A percentile compares a stretch with the other conserved stretches of the same genome.
phyloP scores from a whole-genome alignment of 352 stramenopile species.

The Globisporangium paroecandrum region DNA sequence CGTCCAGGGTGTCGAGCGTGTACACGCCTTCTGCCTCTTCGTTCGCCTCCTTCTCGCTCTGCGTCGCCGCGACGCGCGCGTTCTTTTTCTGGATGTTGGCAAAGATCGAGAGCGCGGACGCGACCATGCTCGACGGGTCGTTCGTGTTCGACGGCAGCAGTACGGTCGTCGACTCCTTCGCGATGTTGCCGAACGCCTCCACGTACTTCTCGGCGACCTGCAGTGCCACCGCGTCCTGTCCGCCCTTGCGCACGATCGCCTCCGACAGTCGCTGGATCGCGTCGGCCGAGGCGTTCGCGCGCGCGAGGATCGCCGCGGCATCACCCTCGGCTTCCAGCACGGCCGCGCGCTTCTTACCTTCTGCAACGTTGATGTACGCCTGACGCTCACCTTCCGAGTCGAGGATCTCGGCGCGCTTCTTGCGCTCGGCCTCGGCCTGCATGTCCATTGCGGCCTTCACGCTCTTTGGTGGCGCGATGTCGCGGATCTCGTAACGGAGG shows the following conservation, averaged over 20 bases:
- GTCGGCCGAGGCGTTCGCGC: constrained; percentile 76
- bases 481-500: constrained; percentile 89
- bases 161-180: constrained; percentile 88
- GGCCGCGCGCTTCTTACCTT: constrained; percentile 88
- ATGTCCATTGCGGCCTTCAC: constrained; percentile 91
- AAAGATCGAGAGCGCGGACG: constrained; percentile 87
- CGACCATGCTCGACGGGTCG: constrained; percentile 88
- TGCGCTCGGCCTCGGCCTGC: constrained; percentile 89
- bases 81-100: constrained; percentile 86
- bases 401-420: constrained; percentile 91
- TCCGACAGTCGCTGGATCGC: constrained; percentile 74
- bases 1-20: constrained; percentile 61
- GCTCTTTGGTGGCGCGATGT: constrained; percentile 83
- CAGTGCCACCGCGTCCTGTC: constrained; percentile 78
- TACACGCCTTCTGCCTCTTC: constrained; percentile 30
- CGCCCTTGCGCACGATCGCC: constrained; percentile 65
- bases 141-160: constrained; percentile 75
- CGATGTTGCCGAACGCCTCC: constrained; percentile 87
- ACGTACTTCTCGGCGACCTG: constrained; percentile 91
- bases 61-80: constrained; percentile 19
- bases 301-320: constrained; percentile 78
- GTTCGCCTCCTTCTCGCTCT: constrained; percentile 22
- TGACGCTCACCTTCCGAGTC: constrained; percentile 84
- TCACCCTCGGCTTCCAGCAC: constrained; percentile 84
- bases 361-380: constrained; percentile 89